phyloP scores from a whole-genome alignment of 306 rosid genomes.

The Canavalia ensiformis region DNA sequence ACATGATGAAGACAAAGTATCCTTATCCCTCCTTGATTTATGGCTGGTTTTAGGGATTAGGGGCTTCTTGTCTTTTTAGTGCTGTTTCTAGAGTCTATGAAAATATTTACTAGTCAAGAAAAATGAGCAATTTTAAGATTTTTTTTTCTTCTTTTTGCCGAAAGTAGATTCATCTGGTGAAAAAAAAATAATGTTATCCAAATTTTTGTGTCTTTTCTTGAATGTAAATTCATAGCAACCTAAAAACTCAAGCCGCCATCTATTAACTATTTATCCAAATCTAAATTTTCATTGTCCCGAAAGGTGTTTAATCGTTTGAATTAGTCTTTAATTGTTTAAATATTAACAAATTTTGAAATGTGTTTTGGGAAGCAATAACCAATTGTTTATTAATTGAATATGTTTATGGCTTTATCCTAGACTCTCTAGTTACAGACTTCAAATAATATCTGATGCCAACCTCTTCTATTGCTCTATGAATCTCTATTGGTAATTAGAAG shows the following conservation, averaged over 20 bases:
- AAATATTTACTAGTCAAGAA: slow-evolving; percentile 4
- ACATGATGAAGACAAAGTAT: slow-evolving; percentile 23
- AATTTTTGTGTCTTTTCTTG: background rate
- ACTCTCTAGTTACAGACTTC: background rate
- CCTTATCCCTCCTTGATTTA: slow-evolving; percentile 49
- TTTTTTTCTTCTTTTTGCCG: background rate
- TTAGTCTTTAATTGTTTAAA: background rate
- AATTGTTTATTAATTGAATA: background rate
- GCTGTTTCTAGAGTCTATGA: slow-evolving; percentile 4
- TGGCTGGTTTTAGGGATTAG: slow-evolving; percentile 45
- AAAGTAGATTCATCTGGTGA: background rate
- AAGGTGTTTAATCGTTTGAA: background rate
- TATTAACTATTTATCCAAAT: background rate
- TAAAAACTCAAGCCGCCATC: background rate
- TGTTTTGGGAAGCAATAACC: background rate
- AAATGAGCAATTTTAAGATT: background rate
- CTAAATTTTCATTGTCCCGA: background rate
- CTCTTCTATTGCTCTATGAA: background rate
- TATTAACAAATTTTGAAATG: background rate
- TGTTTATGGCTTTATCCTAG: background rate
- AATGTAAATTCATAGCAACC: background rate
- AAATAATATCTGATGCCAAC: background rate
- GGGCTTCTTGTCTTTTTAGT: background rate
- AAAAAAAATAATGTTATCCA: background rate
- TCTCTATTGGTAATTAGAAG: background rate